A percentile compares a stretch with the other conserved stretches of the same genome.
These are phyloP conservation scores for Guillardia theta DNA, from an alignment of 78 protist genomes.

Conservation along the genomic window DNA sequence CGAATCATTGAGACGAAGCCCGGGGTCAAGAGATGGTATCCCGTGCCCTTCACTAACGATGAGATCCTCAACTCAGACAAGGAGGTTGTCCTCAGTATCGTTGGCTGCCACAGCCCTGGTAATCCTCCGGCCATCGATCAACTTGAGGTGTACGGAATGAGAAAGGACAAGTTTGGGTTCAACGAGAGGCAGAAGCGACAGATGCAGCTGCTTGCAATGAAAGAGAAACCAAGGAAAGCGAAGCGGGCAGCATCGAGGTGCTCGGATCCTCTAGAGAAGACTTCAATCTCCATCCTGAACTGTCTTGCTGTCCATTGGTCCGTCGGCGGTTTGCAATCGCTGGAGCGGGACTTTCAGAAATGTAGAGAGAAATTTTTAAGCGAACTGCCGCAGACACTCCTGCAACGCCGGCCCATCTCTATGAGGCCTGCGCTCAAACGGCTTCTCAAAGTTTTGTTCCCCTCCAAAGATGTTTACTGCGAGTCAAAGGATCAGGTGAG, in stretches of 20 bases:
- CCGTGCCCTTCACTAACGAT: conserved; percentile 61
- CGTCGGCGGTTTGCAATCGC: neutral
- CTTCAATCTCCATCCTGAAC: neutral
- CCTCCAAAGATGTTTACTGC: neutral
- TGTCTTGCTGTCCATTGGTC: neutral
- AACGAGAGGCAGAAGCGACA: neutral
- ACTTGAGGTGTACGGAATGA: conserved; percentile 64
- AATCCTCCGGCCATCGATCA: conserved; percentile 62
- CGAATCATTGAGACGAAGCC: neutral
- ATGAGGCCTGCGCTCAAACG: neutral
- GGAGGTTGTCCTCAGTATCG: conserved; percentile 6
- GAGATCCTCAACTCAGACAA: conserved; percentile 53
- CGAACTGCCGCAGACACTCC: neutral
- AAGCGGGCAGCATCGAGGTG: neutral
- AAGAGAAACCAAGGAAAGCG: neutral
- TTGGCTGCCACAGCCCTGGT: neutral
- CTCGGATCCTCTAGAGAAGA: neutral
- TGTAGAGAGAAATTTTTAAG: neutral
- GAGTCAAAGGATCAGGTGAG: conserved; percentile 32
- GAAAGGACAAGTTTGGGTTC: conserved; percentile 49
- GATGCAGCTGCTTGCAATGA: neutral
- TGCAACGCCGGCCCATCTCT: neutral
- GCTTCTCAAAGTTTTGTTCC: neutral
- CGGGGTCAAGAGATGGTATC: conserved; percentile 68
- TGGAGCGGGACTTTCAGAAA: neutral